phyloP scores from a whole-genome alignment of 2,329 filamentous ascomycete species.

The Sphaerostilbella broomeana region DNA sequence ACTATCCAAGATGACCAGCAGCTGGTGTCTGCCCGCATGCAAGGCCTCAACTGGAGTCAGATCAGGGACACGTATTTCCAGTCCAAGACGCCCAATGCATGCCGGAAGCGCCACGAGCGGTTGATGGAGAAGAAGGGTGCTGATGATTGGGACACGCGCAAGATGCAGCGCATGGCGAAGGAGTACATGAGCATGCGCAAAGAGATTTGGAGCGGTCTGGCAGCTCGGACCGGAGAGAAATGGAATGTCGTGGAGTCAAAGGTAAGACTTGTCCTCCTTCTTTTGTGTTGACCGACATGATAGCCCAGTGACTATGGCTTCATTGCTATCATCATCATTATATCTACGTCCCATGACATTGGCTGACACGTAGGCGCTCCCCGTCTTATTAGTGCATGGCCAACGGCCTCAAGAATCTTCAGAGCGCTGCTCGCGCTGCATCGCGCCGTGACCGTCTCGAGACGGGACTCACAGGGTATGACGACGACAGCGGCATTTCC shows the following conservation, averaged over 20 bases:
- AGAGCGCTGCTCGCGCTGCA: conserved; percentile 59
- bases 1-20: conserved; percentile 66
- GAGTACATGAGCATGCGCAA: conserved; percentile 75
- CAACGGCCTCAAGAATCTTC: conserved; percentile 74
- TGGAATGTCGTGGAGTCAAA: conserved; percentile 65
- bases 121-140: conserved; percentile 69
- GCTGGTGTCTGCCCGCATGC: conserved; percentile 63
- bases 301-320: background rate
- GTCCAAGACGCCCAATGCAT: conserved; percentile 73
- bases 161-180: conserved; percentile 66
- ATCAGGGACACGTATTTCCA: conserved; percentile 74
- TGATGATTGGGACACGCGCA: conserved; percentile 72
- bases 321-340: background rate
- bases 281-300: background rate
- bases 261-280: conserved; percentile 32
- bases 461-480: conserved; percentile 42
- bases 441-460: conserved; percentile 58
- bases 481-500: conserved; percentile 67
- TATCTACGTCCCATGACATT: background rate
- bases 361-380: conserved; percentile 12
- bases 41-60: conserved; percentile 76
- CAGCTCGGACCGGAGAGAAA: conserved; percentile 70
- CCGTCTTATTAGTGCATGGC: conserved; percentile 61
- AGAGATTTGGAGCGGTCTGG: conserved; percentile 74
- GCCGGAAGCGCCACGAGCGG: conserved; percentile 81